phyloP scores from a whole-genome alignment of 2,329 filamentous ascomycete species.

The Aspergillus proliferans region DNA sequence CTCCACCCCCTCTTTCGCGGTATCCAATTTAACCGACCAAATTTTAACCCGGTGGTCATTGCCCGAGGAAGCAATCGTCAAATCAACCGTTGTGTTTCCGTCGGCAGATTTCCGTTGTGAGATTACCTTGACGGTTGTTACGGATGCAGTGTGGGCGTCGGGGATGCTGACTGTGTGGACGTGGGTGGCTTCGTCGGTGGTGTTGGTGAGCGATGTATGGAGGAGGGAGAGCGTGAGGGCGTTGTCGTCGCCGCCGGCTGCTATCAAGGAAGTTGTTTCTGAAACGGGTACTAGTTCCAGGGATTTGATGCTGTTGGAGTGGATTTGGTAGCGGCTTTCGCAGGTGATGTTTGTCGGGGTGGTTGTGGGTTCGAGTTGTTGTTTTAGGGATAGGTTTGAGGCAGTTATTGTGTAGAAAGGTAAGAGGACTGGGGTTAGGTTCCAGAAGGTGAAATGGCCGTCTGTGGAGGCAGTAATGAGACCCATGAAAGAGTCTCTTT shows the following conservation, averaged over 20 bases:
- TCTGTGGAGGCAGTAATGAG: slow-evolving; percentile 70
- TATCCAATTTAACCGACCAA: slow-evolving; percentile 33
- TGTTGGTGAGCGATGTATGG: slow-evolving; percentile 7
- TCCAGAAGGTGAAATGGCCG: slow-evolving; percentile 64
- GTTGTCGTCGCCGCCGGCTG: slow-evolving; percentile 86
- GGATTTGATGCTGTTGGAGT: slow-evolving; percentile 74
- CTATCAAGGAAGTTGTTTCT: slow-evolving; percentile 44
- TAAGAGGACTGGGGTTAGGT: slow-evolving; percentile 27
- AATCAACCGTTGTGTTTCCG: slow-evolving; percentile 9
- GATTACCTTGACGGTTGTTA: slow-evolving; percentile 35
- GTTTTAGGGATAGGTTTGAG: slow-evolving; percentile 13
- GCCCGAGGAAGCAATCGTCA: slow-evolving; percentile 32
- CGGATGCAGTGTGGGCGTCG: slow-evolving; percentile 40
- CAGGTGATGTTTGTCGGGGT: slow-evolving; percentile 24
- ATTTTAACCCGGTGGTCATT: slow-evolving; percentile 44
- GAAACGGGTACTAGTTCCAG: slow-evolving; percentile 31
- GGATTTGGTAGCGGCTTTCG: slow-evolving; percentile 47
- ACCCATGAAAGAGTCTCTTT: slow-evolving; percentile 37
- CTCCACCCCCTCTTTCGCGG: slow-evolving; percentile 10
- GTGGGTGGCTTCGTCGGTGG: slow-evolving; percentile 5
- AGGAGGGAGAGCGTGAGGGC: slow-evolving; percentile 58
- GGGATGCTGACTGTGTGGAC: slow-evolving; percentile 32
- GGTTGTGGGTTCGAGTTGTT: slow-evolving; percentile 13
- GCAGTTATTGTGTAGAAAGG: slow-evolving; percentile 21
- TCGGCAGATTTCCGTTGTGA: slow-evolving; percentile 2